Base-by-base conservation (phyloP, 768 basidiomycete species). In the Tulasnella sp. region DNA sequence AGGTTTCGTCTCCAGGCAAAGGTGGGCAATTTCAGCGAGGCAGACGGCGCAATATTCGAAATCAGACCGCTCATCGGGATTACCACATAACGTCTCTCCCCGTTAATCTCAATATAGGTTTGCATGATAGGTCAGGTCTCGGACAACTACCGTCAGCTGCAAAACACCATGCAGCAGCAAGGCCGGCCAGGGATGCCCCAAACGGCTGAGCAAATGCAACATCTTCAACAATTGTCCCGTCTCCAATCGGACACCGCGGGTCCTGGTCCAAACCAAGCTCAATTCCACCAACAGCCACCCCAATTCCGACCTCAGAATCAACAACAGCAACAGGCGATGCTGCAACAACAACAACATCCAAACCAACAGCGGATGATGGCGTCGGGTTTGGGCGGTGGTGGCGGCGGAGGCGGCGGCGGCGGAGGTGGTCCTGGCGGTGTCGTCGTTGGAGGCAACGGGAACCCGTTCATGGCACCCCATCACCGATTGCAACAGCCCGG, bases 301-400 rank as follows among this genome's bases (percentile, higher is more conserved):
- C 53, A 54, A 22, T 41, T 34, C 4, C 52, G 19, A 19, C 2
- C 3, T 5, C 52, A 53, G 52, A 25, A 50, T 4, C 50, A 51
- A 15, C 50, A 51, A 27, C 31, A 41, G 38, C 53, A 43, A 17
- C 53, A 54, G 7, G 30, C 24, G 21, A 30, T 19, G 52, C 41
- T n/a, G 21, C 53, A 43, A 27, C 53, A 54, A 22, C 53, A 54
- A 21, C 54, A 56, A 19, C 54, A 44, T 42, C 54, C 34, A 17
- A 22, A 44, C 8, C 44, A 42, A 3, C 54, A 56, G 5, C 54
- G 25, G 24, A 27, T 19, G 24, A 25, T 43, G 24, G 41, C 45
- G n/a, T 12, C 42, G 10, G 53, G 34, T 42, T 15, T 38, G 34
- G 34, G 5, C 15, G 34, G 34, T 38, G 7, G 7, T 38, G 34